Conservation (phyloP, 2,329 filamentous ascomycete genomes). For the Aspergillus aculeatus region DNA sequence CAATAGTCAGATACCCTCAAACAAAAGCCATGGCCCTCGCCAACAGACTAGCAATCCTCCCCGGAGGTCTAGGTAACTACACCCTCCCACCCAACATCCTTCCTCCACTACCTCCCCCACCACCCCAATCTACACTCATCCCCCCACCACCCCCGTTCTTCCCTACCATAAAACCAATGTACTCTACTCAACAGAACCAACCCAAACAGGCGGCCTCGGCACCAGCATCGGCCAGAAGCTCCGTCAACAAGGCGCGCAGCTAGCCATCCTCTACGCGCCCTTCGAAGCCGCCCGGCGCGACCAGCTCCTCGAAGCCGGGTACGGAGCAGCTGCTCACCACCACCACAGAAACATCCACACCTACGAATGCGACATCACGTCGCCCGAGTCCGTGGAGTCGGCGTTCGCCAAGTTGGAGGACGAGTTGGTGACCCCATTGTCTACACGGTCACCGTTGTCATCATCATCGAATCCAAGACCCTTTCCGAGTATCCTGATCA, state of each 20-base stretch:
- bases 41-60: constrained; percentile 43
- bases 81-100: constrained; percentile 15
- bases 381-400: constrained; percentile 46
- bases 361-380: constrained; percentile 51
- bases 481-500: constrained; percentile 43
- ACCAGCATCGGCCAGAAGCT: constrained; percentile 45
- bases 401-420: constrained; percentile 42
- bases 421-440: constrained; percentile 14
- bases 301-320: constrained; percentile 38
- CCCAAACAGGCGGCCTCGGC: constrained; percentile 40
- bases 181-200: neutral
- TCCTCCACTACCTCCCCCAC: constrained; percentile 12
- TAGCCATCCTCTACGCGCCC: constrained; percentile 50
- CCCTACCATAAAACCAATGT: too few relatives aligned
- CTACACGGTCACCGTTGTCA: constrained; percentile 1
- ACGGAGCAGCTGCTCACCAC: constrained; percentile 21
- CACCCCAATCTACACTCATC: neutral
- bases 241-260: constrained; percentile 40
- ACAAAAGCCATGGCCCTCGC: constrained; percentile 36
- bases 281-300: constrained; percentile 44
- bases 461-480: constrained; percentile 18
- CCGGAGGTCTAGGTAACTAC: constrained; percentile 43
- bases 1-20: too few relatives aligned
- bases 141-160: neutral
- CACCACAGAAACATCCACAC: constrained; percentile 28